Percentiles rank a stretch among this genome's conserved stretches.
Conservation (phyloP, 2,329 filamentous ascomycete species). For the Botrytis byssoidea region DNA sequence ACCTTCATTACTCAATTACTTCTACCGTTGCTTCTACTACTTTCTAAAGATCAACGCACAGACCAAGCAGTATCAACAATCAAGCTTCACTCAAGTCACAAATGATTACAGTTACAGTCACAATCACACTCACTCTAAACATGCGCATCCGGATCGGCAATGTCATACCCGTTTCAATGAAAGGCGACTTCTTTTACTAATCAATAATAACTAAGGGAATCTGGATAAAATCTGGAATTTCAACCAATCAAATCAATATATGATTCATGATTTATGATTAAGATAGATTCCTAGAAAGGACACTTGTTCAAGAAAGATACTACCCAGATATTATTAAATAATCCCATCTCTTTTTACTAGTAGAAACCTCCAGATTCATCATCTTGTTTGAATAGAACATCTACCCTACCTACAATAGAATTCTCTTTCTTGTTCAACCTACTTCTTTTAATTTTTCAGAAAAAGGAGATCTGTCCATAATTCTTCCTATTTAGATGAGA, state of each 20-base stretch:
- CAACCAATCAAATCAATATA: background rate
- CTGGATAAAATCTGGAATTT: too few species aligned
- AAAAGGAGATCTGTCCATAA: slow-evolving; percentile 16
- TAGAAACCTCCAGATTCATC: background rate
- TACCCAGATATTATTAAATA: background rate
- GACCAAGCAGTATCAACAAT: background rate
- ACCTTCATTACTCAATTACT: background rate
- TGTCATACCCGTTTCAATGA: background rate
- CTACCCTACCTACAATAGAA: background rate
- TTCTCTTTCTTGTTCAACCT: background rate
- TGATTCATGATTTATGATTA: background rate
- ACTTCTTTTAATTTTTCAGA: background rate
- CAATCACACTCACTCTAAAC: background rate
- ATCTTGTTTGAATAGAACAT: background rate
- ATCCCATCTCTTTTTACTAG: slow-evolving; percentile 7
- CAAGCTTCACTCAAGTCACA: background rate
- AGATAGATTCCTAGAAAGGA: background rate
- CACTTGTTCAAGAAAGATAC: slow-evolving; percentile 5
- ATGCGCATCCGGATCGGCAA: background rate
- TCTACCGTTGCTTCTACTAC: background rate
- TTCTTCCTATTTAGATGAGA: slow-evolving; percentile 20
- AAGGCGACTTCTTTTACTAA: background rate
- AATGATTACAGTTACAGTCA: background rate
- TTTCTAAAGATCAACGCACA: background rate
- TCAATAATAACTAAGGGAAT: background rate